Conservation (phyloP, 2,329 filamentous ascomycete genomes). For the Tolypocladium guangdongense region DNA sequence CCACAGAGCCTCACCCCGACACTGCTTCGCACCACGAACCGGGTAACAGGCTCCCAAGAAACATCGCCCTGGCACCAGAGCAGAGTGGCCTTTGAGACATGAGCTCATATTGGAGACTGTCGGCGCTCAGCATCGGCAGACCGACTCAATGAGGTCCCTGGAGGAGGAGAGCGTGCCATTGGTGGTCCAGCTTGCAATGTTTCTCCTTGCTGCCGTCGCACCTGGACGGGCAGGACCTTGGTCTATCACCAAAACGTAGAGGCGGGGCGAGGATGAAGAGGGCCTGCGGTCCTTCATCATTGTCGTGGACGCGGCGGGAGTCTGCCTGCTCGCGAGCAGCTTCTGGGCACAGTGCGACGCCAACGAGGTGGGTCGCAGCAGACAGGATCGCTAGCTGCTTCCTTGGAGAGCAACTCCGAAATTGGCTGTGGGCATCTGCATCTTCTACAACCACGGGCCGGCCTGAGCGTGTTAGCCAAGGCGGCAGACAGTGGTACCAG, state of each 20-base stretch:
- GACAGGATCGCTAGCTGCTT: background rate
- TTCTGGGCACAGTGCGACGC: background rate
- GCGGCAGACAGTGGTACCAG: background rate
- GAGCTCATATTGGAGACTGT: background rate
- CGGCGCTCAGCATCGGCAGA: background rate
- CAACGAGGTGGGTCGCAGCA: background rate
- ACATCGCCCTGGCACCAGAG: no score
- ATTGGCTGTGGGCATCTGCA: background rate
- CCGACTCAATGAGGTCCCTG: background rate
- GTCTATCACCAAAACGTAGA: background rate
- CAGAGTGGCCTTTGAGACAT: background rate
- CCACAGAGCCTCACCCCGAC: background rate
- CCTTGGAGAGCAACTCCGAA: background rate
- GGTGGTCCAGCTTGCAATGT: background rate
- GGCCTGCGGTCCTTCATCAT: background rate
- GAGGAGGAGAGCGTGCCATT: background rate
- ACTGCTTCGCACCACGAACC: background rate
- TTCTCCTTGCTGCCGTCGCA: background rate
- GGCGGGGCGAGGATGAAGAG: no score
- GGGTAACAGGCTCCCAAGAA: background rate
- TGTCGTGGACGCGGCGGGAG: background rate
- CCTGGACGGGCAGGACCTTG: background rate
- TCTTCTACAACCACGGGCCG: background rate
- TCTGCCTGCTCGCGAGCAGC: background rate
- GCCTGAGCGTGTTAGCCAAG: background rate